Evolutionary conservation across 1,284 basidiomycete genomes (phyloP).

Genomic region (Neotropicomus parvogracilis): DNA sequence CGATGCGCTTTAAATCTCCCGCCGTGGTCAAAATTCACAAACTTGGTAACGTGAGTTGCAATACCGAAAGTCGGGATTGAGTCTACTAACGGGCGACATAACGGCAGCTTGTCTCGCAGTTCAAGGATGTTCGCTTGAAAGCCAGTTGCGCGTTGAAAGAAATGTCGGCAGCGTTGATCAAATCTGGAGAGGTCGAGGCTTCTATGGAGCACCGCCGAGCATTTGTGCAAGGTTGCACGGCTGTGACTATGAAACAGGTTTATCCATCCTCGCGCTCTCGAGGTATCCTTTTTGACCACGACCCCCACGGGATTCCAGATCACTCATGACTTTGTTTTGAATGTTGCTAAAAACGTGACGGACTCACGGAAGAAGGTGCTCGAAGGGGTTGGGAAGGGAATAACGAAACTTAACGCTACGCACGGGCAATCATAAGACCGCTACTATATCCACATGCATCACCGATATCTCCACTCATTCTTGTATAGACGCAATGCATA

Average conservation of each 20-base stretch:
- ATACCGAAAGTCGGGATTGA: neutral
- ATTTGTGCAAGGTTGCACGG: slow-evolving; percentile 51
- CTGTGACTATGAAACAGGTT: slow-evolving; percentile 43
- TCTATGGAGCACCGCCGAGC: slow-evolving; percentile 49
- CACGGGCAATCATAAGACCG: slow-evolving; percentile 35
- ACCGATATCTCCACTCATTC: slow-evolving; percentile 29
- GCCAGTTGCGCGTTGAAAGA: slow-evolving; percentile 51
- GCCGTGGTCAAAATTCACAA: slow-evolving; percentile 70
- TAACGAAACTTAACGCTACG: slow-evolving; percentile 49
- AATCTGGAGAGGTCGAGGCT: slow-evolving; percentile 48
- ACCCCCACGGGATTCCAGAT: slow-evolving; percentile 40
- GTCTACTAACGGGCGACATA: slow-evolving; percentile 4
- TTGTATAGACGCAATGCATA: slow-evolving; percentile 23
- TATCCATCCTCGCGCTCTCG: slow-evolving; percentile 11
- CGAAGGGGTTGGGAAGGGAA: slow-evolving; percentile 70
- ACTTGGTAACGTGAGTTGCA: slow-evolving; percentile 53
- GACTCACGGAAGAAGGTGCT: slow-evolving; percentile 67
- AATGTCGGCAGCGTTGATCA: slow-evolving; percentile 51
- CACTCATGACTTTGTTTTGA: slow-evolving; percentile 60
- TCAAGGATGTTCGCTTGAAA: slow-evolving; percentile 58
- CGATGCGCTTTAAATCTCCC: slow-evolving; percentile 64
- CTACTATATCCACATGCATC: slow-evolving; percentile 8
- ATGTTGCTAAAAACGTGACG: slow-evolving; percentile 58
- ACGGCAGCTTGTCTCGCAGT: slow-evolving; percentile 56
- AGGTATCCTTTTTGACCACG: slow-evolving; percentile 1